Evolutionary conservation across 208 protist species (phyloP), one percentile per base, ranked within the genome.

Genomic region (Angomonas deanei): DNA sequence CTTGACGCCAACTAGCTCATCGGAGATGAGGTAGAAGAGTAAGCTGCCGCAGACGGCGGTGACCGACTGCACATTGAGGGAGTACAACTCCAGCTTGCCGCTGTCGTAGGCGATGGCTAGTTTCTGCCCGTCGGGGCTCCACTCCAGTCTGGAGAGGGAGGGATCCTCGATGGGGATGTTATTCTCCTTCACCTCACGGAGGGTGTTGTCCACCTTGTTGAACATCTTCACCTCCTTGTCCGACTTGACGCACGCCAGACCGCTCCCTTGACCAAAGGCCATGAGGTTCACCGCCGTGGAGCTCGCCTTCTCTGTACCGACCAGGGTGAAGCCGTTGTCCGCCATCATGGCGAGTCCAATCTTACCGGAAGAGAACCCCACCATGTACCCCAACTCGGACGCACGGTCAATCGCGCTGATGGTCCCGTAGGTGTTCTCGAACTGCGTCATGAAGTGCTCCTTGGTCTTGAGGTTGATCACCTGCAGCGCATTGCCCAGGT

Each of bases 61-160:
- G 31, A 98, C 72, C 23, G 82, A 73, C 32, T 92, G 83, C 28
- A 97, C 82, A 19, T 77, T 84, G 26, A 95, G 77, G 24, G 85
- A 70, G 70, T 88, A 97, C 56, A 58, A 83, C 58, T 85, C 67
- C 10, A 97, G 39, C 63, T 82, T 76, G 28, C 95, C 94, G 11
- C 78, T 78, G 17, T 83, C 74, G 1, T 87, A 93, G n/a, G 63
- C 54, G 8, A 96, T 34, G 5, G 84, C 79, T 2, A 98, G 64
- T 33, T 87, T 88, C 70, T 96, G 91, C 6, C 96, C 96, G 53
- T 98, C 94, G 5, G 76, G 72, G 52, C 90, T 92, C 94, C 95
- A 97, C 34, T 58, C 24, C 0, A 88, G 56, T 13, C 39, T 26
- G 21, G 61, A 52, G 27, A 83, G 26, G 11, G 58, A 27, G 19